Percentiles rank a stretch among this genome's conserved stretches.
Conservation (phyloP, 441 rosid species). For the Jatropha multifida region DNA sequence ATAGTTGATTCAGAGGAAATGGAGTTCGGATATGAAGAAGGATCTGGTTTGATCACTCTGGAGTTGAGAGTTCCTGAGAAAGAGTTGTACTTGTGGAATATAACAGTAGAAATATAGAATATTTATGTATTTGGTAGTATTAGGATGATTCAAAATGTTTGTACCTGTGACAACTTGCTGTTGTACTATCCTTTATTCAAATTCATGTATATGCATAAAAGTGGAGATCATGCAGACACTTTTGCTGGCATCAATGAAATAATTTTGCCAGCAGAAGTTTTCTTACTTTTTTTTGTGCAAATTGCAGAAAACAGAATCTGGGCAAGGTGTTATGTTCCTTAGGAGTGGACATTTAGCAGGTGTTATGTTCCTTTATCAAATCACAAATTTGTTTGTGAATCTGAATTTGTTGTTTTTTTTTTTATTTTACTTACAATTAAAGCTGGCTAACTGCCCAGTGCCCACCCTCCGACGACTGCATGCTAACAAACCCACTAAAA, state of each 20-base stretch:
- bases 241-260: neutral
- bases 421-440: no score
- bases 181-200: neutral
- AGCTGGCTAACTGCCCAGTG: no score
- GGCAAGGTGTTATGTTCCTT: no score
- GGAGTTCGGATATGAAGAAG: constrained; percentile 37
- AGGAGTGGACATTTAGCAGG: no score
- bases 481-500: no score
- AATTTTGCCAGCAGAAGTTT: neutral
- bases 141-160: neutral
- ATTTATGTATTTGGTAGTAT: neutral
- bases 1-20: constrained; percentile 35
- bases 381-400: no score
- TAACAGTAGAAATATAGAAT: constrained; percentile 32
- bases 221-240: no score
- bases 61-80: constrained; percentile 38
- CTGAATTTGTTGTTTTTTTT: no score
- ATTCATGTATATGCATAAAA: neutral
- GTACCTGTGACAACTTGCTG: neutral
- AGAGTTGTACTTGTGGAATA: constrained; percentile 59
- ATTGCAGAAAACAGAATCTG: no score
- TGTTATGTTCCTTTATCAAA: no score
- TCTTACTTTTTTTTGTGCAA: no score
- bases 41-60: constrained; percentile 40
- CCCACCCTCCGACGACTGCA: no score